phyloP scores from a whole-genome alignment of 2,329 filamentous ascomycete species.

The Colletotrichum lupini region DNA sequence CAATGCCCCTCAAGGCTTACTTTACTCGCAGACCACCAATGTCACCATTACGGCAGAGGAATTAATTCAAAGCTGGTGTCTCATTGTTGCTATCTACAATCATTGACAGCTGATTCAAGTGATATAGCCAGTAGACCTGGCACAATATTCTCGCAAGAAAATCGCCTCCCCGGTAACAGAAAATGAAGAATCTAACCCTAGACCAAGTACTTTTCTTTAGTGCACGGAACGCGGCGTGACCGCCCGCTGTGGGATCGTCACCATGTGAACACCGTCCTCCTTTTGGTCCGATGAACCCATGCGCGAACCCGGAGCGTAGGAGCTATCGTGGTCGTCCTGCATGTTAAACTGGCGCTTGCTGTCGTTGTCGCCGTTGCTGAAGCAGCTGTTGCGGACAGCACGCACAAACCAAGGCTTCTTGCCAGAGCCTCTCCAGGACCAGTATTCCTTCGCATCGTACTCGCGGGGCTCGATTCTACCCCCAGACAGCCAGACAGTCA shows the following conservation, averaged over 20 bases:
- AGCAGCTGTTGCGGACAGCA: slow-evolving; percentile 44
- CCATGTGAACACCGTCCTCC: slow-evolving; percentile 34
- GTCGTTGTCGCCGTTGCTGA: slow-evolving; percentile 40
- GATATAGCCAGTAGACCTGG: background rate
- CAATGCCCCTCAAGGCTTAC: no score
- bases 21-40: background rate
- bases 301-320: slow-evolving; percentile 28
- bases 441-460: slow-evolving; percentile 67
- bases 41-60: background rate
- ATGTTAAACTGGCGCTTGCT: slow-evolving; percentile 37
- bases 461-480: slow-evolving; percentile 59
- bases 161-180: background rate
- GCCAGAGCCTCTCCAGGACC: slow-evolving; percentile 63
- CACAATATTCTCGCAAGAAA: background rate
- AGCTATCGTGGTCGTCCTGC: slow-evolving; percentile 34
- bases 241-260: slow-evolving; percentile 33
- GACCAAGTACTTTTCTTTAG: slow-evolving; percentile 3
- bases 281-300: slow-evolving; percentile 34
- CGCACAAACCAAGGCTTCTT: slow-evolving; percentile 60
- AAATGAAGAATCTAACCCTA: background rate
- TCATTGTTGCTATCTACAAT: slow-evolving; percentile 32
- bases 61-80: background rate
- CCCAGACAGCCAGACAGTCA: slow-evolving; percentile 55
- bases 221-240: slow-evolving; percentile 30
- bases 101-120: slow-evolving; percentile 1